A percentile compares a stretch with the other conserved stretches of the same genome.
These are phyloP conservation scores for Inga laurina DNA, from an alignment of 306 rosid genomes.

Conservation along the genomic window DNA sequence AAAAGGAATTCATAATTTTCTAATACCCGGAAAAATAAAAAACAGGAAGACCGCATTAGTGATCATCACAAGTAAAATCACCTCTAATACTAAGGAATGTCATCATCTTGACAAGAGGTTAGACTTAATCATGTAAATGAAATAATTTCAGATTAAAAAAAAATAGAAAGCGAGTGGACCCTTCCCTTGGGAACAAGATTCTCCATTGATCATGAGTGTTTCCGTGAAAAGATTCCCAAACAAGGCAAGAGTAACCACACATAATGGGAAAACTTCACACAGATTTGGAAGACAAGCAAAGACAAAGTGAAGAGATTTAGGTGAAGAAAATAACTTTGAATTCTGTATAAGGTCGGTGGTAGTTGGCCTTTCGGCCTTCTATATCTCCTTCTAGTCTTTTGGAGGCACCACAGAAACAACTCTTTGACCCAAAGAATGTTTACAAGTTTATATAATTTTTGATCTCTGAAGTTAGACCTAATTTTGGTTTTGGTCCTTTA, in stretches of 20 bases:
- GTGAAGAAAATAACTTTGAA: background rate
- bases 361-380: slow-evolving; percentile 44
- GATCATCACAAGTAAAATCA: background rate
- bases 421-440: background rate
- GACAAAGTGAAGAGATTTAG: background rate
- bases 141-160: background rate
- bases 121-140: background rate
- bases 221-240: slow-evolving; percentile 30
- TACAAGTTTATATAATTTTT: too few relatives aligned
- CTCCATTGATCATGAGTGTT: slow-evolving; percentile 1
- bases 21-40: too few relatives aligned
- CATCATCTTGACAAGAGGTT: background rate
- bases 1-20: too few relatives aligned
- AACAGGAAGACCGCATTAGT: background rate
- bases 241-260: background rate
- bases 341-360: slow-evolving; percentile 29
- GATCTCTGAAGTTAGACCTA: too few relatives aligned
- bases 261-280: background rate
- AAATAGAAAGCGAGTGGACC: background rate
- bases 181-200: background rate
- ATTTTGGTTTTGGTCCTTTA: too few relatives aligned
- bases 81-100: background rate
- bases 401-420: slow-evolving; percentile 32
- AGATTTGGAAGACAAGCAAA: background rate
- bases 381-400: slow-evolving; percentile 32